Evolutionary conservation across 2,329 filamentous ascomycete genomes (phyloP).

Genomic region (Xylaria sp.): DNA sequence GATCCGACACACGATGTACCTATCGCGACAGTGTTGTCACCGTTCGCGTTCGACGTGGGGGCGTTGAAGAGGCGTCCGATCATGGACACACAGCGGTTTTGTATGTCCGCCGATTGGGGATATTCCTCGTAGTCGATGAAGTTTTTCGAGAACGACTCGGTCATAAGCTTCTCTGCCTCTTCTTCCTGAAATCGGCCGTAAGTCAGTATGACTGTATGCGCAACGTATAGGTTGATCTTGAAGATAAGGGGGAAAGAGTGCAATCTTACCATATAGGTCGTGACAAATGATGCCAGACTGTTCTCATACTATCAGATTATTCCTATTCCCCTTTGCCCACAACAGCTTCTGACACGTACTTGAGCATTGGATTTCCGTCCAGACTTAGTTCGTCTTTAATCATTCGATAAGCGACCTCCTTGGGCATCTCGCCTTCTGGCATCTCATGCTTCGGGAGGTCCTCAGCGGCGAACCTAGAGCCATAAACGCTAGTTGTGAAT

Average conservation of each 20-base stretch:
- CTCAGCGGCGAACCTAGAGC: slow-evolving; percentile 81
- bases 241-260: slow-evolving; percentile 9
- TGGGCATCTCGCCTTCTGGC: slow-evolving; percentile 90
- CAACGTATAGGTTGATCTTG: not conserved
- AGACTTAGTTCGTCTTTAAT: slow-evolving; percentile 94
- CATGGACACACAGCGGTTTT: slow-evolving; percentile 92
- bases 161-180: slow-evolving; percentile 95
- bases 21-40: slow-evolving; percentile 71
- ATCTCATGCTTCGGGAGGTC: slow-evolving; percentile 87
- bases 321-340: not conserved
- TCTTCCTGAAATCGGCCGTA: slow-evolving; percentile 70
- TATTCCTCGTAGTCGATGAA: slow-evolving; percentile 93
- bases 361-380: slow-evolving; percentile 90
- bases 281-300: slow-evolving; percentile 91
- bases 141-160: slow-evolving; percentile 91
- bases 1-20: slow-evolving; percentile 90
- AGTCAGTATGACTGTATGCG: not conserved
- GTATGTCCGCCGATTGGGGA: slow-evolving; percentile 82
- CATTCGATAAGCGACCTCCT: slow-evolving; percentile 92
- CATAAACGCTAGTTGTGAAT: slow-evolving; percentile 86
- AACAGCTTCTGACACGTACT: slow-evolving; percentile 58
- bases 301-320: slow-evolving; percentile 24
- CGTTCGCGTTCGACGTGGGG: slow-evolving; percentile 59
- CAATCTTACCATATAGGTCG: slow-evolving; percentile 85
- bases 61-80: slow-evolving; percentile 90